A percentile compares a stretch with the other conserved stretches of the same genome.
phyloP scores from a whole-genome alignment of 2,329 filamentous ascomycete species.

The Calonectria pseudoturangicola region DNA sequence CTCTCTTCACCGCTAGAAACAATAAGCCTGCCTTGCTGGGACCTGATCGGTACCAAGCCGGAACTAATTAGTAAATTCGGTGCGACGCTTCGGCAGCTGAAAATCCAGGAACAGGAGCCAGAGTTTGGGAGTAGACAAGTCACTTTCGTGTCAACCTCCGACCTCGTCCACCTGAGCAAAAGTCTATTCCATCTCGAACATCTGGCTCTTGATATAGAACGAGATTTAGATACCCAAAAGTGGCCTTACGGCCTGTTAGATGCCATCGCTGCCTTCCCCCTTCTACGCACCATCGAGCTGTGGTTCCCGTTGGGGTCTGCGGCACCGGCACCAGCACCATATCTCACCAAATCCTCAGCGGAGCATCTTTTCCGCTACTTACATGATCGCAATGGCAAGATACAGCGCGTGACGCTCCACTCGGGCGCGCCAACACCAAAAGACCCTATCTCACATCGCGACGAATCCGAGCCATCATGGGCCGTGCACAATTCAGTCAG shows the following conservation, averaged over 20 bases:
- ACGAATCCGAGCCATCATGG: conserved; percentile 12
- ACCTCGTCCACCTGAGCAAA: conserved; percentile 19
- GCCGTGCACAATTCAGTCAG: conserved; percentile 9
- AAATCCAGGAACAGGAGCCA: conserved; percentile 30
- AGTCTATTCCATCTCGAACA: conserved; percentile 25
- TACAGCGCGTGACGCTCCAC: conserved; percentile 33
- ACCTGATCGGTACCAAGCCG: neutral
- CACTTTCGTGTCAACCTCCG: neutral
- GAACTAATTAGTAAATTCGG: conserved; percentile 19
- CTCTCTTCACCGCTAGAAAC: conserved; percentile 36
- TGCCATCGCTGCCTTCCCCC: conserved; percentile 31
- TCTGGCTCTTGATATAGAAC: conserved; percentile 29
- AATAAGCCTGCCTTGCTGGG: conserved; percentile 29
- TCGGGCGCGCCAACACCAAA: neutral
- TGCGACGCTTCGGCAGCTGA: conserved; percentile 32
- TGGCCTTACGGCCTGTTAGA: conserved; percentile 34
- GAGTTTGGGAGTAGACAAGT: neutral
- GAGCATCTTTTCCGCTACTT: conserved; percentile 26
- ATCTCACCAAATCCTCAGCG: conserved; percentile 26
- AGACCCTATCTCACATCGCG: neutral
- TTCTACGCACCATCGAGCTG: conserved; percentile 25
- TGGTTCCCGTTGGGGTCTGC: conserved; percentile 20
- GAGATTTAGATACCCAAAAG: neutral
- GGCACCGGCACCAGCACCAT: conserved; percentile 16
- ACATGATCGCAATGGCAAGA: conserved; percentile 22